Percentiles rank a stretch among this genome's conserved stretches.
Conservation (phyloP, 1,284 basidiomycete genomes). For the Anthracocystis walkeri region DNA sequence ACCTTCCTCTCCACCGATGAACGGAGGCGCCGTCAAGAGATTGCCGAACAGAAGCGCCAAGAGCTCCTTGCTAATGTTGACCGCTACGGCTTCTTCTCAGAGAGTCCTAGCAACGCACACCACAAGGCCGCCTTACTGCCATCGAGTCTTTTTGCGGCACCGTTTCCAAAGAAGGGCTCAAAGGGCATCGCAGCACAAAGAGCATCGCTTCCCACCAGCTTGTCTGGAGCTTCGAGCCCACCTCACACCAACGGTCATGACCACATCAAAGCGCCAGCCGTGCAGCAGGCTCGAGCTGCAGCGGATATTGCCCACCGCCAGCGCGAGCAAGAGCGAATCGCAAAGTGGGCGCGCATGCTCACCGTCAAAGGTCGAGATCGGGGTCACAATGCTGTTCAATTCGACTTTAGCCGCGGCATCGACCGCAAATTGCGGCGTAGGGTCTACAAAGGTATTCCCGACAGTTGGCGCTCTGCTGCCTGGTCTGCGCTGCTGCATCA, state of each 20-base stretch:
- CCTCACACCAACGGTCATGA: conserved; percentile 1
- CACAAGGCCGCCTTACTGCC: conserved; percentile 32
- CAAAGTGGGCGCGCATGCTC: conserved; percentile 61
- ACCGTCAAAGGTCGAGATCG: conserved; percentile 44
- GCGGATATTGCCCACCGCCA: conserved; percentile 28
- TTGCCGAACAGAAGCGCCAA: conserved; percentile 41
- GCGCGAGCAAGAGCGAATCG: conserved; percentile 50
- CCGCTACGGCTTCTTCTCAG: conserved; percentile 55
- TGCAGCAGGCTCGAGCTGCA: conserved; percentile 29
- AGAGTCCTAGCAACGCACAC: conserved; percentile 16
- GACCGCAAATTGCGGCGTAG: conserved; percentile 74
- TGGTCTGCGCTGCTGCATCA: conserved; percentile 80
- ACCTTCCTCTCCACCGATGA: conserved; percentile 43
- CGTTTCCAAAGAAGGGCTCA: conserved; percentile 30
- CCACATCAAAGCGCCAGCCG: conserved; percentile 1
- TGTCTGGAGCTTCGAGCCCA: background rate
- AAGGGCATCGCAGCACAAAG: conserved; percentile 6
- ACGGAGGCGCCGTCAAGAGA: conserved; percentile 31
- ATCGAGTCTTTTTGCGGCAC: conserved; percentile 22
- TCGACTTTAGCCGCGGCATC: conserved; percentile 31
- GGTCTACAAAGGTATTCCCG: conserved; percentile 94
- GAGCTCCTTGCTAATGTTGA: conserved; percentile 54
- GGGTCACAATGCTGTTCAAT: conserved; percentile 41
- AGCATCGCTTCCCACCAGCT: conserved; percentile 6
- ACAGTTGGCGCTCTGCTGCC: conserved; percentile 90